Base-by-base conservation (phyloP, 2,329 filamentous ascomycete species). In the Lomentospora prolificans region DNA sequence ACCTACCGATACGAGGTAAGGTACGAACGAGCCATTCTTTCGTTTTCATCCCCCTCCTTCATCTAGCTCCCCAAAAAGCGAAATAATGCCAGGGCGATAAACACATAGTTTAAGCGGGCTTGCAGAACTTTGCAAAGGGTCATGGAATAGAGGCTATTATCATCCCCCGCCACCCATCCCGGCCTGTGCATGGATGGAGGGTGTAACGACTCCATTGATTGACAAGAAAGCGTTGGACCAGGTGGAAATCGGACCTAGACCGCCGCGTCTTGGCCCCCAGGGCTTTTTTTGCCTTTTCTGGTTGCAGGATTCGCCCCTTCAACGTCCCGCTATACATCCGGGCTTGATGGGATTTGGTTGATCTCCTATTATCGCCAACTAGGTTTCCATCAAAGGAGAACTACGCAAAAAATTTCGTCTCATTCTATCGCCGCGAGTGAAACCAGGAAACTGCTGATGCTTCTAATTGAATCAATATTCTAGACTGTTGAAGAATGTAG, bases 391-490 rank as follows among this genome's bases (percentile, higher is more conserved):
- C n/a, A n/a, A n/a, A n/a, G n/a, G n/a, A n/a, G 24, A 27, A 6
- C 10, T 14, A 10, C 44, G 24, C 44, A 25, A 19, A 25, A 48
- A 22, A 9, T 22, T 22, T 48, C 44, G 12, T 12, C 17, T 9
- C 44, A 48, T 19, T 48, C 14, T 22, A 48, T 22, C 44, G 22
- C 7, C 22, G n/a, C 17, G 12, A 19, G 17, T 27, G 22, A 48
- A 48, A 48, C 44, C 44, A 48, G 44, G 44, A 48, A 48, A 22
- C 24, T 48, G 19, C 30, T 12, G 17, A 48, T 10, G 17, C 17
- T 48, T 19, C 44, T 48, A 48, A 48, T 48, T 48, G 44, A 48
- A 48, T 22, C 44, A 48, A 48, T 48, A 48, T 48, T 48, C 44
- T 48, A 48, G 44, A 48, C 44, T 48, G n/a, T 22, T 48, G 44